Evolutionary conservation across 1,139 yeast species (phyloP).

Genomic region (Suhomyces wounanorum): DNA sequence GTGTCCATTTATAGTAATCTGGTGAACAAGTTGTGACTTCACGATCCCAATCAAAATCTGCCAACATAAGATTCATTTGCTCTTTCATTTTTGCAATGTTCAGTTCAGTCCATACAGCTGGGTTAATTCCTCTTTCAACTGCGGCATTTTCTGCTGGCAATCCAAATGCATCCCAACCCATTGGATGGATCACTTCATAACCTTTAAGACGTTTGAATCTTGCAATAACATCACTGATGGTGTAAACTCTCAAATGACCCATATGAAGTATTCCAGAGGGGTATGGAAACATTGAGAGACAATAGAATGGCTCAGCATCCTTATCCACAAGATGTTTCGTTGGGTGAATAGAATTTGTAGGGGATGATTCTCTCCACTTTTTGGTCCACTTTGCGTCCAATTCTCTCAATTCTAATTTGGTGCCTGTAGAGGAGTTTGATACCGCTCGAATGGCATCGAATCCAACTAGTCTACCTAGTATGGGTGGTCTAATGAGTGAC

Average conservation of each 20-base stretch:
- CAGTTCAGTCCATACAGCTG: slow-evolving; percentile 76
- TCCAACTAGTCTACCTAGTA: neutral
- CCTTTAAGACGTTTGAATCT: slow-evolving; percentile 80
- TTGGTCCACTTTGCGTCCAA: slow-evolving; percentile 55
- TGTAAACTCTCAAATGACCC: slow-evolving; percentile 92
- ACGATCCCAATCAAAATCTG: slow-evolving; percentile 92
- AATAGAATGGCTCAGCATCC: slow-evolving; percentile 52
- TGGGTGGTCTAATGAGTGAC: neutral
- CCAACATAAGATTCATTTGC: slow-evolving; percentile 76
- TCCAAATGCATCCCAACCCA: slow-evolving; percentile 99
- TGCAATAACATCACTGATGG: slow-evolving; percentile 82
- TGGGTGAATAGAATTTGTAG: slow-evolving; percentile 47
- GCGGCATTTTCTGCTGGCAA: slow-evolving; percentile 99
- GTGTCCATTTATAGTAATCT: slow-evolving; percentile 91
- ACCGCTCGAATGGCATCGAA: neutral
- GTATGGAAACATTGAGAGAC: slow-evolving; percentile 90
- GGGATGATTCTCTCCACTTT: slow-evolving; percentile 49
- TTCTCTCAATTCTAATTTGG: slow-evolving; percentile 19
- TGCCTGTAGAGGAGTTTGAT: neutral
- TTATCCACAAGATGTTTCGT: slow-evolving; percentile 30
- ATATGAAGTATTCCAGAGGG: slow-evolving; percentile 91
- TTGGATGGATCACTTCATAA: slow-evolving; percentile 81
- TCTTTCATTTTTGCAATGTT: slow-evolving; percentile 82
- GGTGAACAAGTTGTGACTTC: slow-evolving; percentile 88
- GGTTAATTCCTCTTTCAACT: slow-evolving; percentile 76